Percentiles rank a stretch among this genome's conserved stretches.
Evolutionary conservation across 768 basidiomycete genomes (phyloP).

Genomic region (Tricholoma saponaceum): DNA sequence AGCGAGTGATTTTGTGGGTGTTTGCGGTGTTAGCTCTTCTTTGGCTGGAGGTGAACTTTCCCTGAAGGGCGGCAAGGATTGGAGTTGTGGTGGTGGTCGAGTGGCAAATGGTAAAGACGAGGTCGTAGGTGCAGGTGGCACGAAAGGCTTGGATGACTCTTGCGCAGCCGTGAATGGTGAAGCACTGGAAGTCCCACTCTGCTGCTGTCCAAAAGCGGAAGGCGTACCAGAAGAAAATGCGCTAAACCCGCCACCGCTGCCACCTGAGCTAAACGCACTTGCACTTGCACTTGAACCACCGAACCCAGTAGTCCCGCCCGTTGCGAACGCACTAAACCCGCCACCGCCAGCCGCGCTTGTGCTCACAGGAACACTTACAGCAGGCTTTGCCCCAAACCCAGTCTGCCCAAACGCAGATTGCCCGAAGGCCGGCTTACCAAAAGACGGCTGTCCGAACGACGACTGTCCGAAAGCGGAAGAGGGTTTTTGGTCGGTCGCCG

Average conservation of each 20-base stretch:
- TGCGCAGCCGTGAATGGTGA: neutral
- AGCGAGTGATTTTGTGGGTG: neutral
- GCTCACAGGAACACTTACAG: constrained; percentile 13
- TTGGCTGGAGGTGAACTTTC: neutral
- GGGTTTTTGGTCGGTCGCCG: constrained; percentile 1
- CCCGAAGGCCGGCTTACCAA: constrained; percentile 19
- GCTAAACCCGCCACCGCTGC: neutral
- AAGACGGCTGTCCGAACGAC: constrained; percentile 1
- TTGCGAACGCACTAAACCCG: constrained; percentile 30
- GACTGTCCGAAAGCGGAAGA: constrained; percentile 19
- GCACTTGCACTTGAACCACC: constrained; percentile 1
- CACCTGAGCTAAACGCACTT: neutral
- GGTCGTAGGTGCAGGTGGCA: neutral
- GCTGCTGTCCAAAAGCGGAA: constrained; percentile 1
- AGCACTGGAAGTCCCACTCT: neutral
- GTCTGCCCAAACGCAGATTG: constrained; percentile 31
- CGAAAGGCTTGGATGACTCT: neutral
- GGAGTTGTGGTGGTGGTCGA: neutral
- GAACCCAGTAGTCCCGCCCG: constrained; percentile 9
- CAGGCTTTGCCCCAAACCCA: constrained; percentile 16
- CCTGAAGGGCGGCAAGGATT: neutral
- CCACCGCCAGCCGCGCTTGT: constrained; percentile 17
- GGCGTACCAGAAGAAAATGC: neutral
- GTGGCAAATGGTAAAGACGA: neutral
- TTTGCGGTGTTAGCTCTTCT: neutral